A percentile compares a stretch with the other conserved stretches of the same genome.
phyloP scores from a whole-genome alignment of 2,329 filamentous ascomycete species.

The Dothistroma septosporum region DNA sequence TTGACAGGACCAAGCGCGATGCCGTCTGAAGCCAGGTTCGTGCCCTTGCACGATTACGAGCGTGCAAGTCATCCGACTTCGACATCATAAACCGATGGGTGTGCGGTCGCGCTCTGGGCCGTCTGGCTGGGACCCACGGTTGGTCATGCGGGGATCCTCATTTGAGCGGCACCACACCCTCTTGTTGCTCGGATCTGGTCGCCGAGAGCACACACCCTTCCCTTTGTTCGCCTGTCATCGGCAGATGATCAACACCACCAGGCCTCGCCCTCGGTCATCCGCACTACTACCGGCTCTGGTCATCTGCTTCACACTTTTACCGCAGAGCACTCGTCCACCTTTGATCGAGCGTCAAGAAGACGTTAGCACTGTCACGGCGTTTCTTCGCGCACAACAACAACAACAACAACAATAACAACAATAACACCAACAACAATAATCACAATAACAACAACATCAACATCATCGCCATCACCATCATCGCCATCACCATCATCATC shows the following conservation, averaged over 20 bases:
- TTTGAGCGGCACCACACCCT: conserved; percentile 7
- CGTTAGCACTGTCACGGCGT: conserved; percentile 23
- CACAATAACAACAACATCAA: conserved; percentile 14
- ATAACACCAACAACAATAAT: too few species aligned
- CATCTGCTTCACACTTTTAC: conserved; percentile 12
- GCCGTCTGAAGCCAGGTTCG: conserved; percentile 30
- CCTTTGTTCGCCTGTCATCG: conserved; percentile 20
- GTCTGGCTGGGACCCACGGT: conserved; percentile 13
- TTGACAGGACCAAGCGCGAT: conserved; percentile 27
- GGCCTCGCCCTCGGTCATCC: conserved; percentile 11
- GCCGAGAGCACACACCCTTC: conserved; percentile 10
- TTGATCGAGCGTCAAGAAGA: conserved; percentile 11
- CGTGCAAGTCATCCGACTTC: conserved; percentile 32
- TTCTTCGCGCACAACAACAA: conserved; percentile 9
- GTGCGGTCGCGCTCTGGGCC: conserved; percentile 20
- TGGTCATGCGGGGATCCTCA: conserved; percentile 19
- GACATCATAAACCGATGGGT: conserved; percentile 22
- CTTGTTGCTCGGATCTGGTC: not conserved
- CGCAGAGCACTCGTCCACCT: conserved; percentile 8
- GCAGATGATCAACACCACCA: conserved; percentile 20
- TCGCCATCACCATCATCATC: too few species aligned
- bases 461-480: too few species aligned
- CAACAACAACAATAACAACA: conserved; percentile 10
- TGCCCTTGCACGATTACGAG: conserved; percentile 35
- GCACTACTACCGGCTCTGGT: conserved; percentile 10